Base-by-base conservation (phyloP, 1,284 basidiomycete genomes). In the Lignosus rhinocerotis region DNA sequence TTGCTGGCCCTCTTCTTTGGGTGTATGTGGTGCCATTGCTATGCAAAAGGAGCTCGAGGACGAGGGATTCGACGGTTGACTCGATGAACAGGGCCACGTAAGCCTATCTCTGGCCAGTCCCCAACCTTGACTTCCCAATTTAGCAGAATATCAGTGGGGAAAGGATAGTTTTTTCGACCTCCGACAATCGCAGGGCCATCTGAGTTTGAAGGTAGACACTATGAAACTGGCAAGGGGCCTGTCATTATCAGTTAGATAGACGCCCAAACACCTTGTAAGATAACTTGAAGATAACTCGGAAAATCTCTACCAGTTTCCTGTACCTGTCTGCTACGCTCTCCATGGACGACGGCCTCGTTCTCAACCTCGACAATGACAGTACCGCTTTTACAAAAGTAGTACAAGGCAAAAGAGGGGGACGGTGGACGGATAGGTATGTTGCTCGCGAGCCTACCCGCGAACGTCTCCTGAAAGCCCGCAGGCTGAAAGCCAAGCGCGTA, bases 371-470 rank as follows among this genome's bases (percentile, higher is more conserved):
- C 41, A 67, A 70, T 12, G 78, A 82, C 34, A 75, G 79, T 39
- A 57, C 65, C 17, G 41, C 60, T 19, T 53, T 70, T 16, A 66
- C 69, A 33, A 79, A 72, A 58, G 64, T 68, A 44, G 53, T 48
- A 0, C 58, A 60, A 1, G 67, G 59, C 30, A 85, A 85, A 67
- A 93, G 90, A 69, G 87, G 88, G 30, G 90, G 91, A 6, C 78
- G 90, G 72, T 94, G 92, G 91, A 93, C 90, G 12, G 92, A 95
- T 67, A 82, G 92, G 93, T 89, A 64, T 60, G 78, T 74, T 38
- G 3, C 17, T 19, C 9, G 12, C 36, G 1, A 30, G 9, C 42
- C 6, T 25, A 8, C 41, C 31, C 21, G 46, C 39, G n/a, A 14
- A 58, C 31, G 31, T 55, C 56, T 46, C 58, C 50, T 47, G 56